Percentiles rank a stretch among this genome's conserved stretches.
These are phyloP conservation scores for Euphorbia pulcherrima DNA, from an alignment of 345 rosid genomes.

Conservation along the genomic window DNA sequence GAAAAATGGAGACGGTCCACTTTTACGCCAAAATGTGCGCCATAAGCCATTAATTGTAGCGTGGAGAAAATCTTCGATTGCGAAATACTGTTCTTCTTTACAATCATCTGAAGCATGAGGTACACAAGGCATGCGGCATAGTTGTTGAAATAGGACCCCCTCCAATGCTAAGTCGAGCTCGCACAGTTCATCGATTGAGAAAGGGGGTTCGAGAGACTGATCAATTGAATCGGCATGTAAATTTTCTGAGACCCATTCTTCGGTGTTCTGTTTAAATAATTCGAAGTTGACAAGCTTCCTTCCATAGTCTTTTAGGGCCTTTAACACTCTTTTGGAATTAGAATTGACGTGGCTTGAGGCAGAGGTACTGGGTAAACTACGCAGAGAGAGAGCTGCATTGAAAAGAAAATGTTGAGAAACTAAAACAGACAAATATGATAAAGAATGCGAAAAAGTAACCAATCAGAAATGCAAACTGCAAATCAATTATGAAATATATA, in stretches of 20 bases:
- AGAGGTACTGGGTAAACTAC: constrained; percentile 42
- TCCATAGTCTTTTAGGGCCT: constrained; percentile 47
- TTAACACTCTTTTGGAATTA: constrained; percentile 40
- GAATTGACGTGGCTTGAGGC: constrained; percentile 39
- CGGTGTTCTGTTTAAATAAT: constrained; percentile 36
- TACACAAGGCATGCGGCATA: constrained; percentile 55
- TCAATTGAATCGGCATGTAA: constrained; percentile 23
- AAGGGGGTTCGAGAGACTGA: constrained; percentile 38
- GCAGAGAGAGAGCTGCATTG: constrained; percentile 42
- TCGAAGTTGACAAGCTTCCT: constrained; percentile 36
- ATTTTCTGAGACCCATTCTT: constrained; percentile 47
- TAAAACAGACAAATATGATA: too few relatives aligned
- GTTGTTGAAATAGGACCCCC: constrained; percentile 52
- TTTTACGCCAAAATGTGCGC: constrained; percentile 63
- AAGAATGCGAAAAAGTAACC: too few relatives aligned
- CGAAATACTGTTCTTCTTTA: constrained; percentile 44
- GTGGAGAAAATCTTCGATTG: constrained; percentile 58
- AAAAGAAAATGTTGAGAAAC: too few relatives aligned
- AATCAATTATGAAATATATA: neutral
- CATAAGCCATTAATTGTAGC: constrained; percentile 46
- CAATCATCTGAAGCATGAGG: constrained; percentile 27
- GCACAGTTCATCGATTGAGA: constrained; percentile 45
- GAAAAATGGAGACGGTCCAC: constrained; percentile 45
- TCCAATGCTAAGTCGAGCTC: constrained; percentile 63
- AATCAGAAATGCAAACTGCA: constrained; percentile 18